Conservation (phyloP, 192 early-diverging fungal species). For the Lobosporangium transversale region DNA sequence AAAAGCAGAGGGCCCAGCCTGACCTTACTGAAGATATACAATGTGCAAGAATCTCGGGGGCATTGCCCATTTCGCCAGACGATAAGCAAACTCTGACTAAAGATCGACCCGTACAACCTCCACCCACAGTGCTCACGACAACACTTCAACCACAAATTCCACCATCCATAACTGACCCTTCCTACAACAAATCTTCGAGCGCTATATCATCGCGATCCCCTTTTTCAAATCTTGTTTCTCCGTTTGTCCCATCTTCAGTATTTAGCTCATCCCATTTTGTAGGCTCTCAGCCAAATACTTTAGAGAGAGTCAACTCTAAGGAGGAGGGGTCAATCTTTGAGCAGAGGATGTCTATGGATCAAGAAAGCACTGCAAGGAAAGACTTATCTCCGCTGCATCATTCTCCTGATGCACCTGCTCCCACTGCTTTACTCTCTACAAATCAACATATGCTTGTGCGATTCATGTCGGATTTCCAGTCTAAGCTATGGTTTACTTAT, state of each 20-base stretch:
- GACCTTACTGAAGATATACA: background rate
- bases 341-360: background rate
- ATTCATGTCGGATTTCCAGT: slow-evolving; percentile 53
- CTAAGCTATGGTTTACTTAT: slow-evolving; percentile 54
- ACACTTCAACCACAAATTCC: slow-evolving; percentile 3
- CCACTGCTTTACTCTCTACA: too few species aligned
- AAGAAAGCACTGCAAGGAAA: background rate
- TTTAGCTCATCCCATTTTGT: background rate
- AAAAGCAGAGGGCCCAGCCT: background rate
- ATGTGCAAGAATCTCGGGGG: background rate
- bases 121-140: background rate
- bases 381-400: too few species aligned
- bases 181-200: slow-evolving; percentile 14
- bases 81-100: background rate
- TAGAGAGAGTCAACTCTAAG: background rate
- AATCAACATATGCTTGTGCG: slow-evolving; percentile 31
- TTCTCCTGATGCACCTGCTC: too few species aligned
- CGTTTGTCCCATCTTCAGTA: background rate
- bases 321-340: background rate
- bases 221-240: slow-evolving; percentile 1
- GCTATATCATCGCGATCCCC: slow-evolving; percentile 14
- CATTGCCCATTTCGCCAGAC: background rate
- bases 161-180: slow-evolving; percentile 10
- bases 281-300: background rate
- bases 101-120: background rate